These are phyloP conservation scores for Tetragonia tetragonoides DNA, from an alignment of 148 eudicot genomes.

Conservation along the genomic window DNA sequence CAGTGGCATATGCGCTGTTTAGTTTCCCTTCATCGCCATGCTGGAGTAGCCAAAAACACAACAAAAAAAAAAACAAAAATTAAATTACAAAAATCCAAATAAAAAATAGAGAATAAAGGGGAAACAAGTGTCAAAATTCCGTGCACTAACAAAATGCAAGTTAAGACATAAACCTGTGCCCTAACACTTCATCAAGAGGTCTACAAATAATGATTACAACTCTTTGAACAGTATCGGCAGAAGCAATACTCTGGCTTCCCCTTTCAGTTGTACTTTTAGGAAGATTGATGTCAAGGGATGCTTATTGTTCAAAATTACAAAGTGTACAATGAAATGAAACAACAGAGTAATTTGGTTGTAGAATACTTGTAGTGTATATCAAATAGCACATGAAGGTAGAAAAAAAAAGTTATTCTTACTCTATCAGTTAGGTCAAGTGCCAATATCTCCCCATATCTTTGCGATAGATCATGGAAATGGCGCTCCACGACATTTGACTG, in stretches of 20 bases:
- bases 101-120: too few species aligned
- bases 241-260: neutral
- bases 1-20: conserved; percentile 67
- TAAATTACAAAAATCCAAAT: neutral
- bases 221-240: neutral
- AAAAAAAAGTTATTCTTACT: conserved; percentile 32
- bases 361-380: neutral
- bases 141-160: conserved; percentile 1
- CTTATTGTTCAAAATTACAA: neutral
- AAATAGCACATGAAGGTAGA: conserved; percentile 6
- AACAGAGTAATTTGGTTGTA: neutral
- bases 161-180: neutral
- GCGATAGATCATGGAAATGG: conserved; percentile 78
- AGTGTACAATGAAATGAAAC: neutral
- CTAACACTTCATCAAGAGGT: neutral
- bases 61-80: neutral
- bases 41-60: conserved; percentile 48
- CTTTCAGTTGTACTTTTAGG: neutral
- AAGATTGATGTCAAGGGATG: neutral
- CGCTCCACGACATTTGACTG: conserved; percentile 84
- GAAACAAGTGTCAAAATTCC: neutral
- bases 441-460: conserved; percentile 82
- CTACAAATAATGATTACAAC: neutral
- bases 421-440: conserved; percentile 85
- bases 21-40: conserved; percentile 83